A percentile compares a stretch with the other conserved stretches of the same genome.
Conservation (phyloP, 2,329 filamentous ascomycete genomes). For the Botrytis tulipae region DNA sequence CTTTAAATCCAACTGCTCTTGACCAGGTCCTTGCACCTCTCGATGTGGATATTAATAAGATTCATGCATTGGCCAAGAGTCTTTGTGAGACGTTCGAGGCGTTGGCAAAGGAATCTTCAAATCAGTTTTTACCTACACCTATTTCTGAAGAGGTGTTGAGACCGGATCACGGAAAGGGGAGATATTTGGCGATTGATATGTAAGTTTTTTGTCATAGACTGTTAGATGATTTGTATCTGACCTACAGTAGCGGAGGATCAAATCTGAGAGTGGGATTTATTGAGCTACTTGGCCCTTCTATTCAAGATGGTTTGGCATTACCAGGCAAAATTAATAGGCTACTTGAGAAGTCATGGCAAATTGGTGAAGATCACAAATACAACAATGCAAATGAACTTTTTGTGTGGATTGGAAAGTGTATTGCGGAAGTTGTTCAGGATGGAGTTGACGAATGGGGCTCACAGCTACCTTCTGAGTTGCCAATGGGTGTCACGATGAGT, state of each 20-base stretch:
- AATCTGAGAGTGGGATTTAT: constrained; percentile 69
- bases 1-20: constrained; percentile 23
- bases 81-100: constrained; percentile 49
- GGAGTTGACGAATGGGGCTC: constrained; percentile 48
- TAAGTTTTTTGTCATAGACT: constrained; percentile 43
- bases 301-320: constrained; percentile 11
- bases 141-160: constrained; percentile 59
- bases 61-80: constrained; percentile 48
- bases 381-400: constrained; percentile 75
- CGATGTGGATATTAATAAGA: constrained; percentile 46
- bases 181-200: constrained; percentile 65
- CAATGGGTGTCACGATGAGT: constrained; percentile 67
- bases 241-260: constrained; percentile 57
- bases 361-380: constrained; percentile 69
- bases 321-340: constrained; percentile 42
- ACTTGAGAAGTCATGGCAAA: constrained; percentile 71
- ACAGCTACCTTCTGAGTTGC: constrained; percentile 46
- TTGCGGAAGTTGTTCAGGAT: constrained; percentile 68
- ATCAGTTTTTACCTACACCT: constrained; percentile 60
- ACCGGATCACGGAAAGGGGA: constrained; percentile 50
- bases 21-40: constrained; percentile 53
- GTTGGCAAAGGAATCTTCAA: constrained; percentile 51
- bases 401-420: constrained; percentile 76
- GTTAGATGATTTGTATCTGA: constrained; percentile 28
- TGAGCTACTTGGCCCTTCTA: constrained; percentile 49